Base-by-base conservation (phyloP, 1,139 yeast species). In the Saccharomycopsis hybrid region DNA sequence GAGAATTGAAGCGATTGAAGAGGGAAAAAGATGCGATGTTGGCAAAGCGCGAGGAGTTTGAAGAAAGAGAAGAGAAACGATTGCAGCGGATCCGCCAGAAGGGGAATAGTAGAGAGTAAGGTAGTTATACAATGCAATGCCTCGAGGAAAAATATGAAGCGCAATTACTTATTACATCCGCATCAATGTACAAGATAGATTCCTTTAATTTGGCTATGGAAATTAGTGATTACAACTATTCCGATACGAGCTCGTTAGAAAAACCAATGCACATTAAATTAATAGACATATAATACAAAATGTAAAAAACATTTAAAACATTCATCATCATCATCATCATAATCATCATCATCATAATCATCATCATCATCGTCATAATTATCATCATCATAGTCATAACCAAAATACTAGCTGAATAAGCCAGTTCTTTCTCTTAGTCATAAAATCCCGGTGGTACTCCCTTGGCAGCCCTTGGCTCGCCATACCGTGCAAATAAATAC, bases 371-470 rank as follows among this genome's bases (percentile, higher is more conserved):
- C 25, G 18, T 18, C 18, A 18, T 18, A 18, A 18, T 18, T 18
- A 18, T 18, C 18, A 18, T 18, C 18, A 18, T 18, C 18, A 18
- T 18, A 18, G 18, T 18, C 18, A 18, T 18, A 18, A 18, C 18
- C 18, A 18, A 18, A 18, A 18, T 18, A 18, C 18, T 18, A 18
- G 18, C 18, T 18, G 18, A 18, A 18, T 18, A 18, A 18, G 18
- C 18, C 18, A 18, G 18, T 18, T 18, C 18, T 18, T 18, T 18
- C 18, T 18, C 18, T 18, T 18, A 11, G 13, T 46, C 48, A 18
- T 28, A 13, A 66, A 88, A 88, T 2, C 95, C 95, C 48, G 82
- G 84, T 0, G 97, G 97, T 3, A 89, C 96, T 3, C 96, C 97
- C 55, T 76, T 76, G 0, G 96, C 96, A 57, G 82, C 90, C 43